These are phyloP conservation scores for Arctostaphylos glauca DNA, from an alignment of 148 eudicot genomes.

Conservation along the genomic window DNA sequence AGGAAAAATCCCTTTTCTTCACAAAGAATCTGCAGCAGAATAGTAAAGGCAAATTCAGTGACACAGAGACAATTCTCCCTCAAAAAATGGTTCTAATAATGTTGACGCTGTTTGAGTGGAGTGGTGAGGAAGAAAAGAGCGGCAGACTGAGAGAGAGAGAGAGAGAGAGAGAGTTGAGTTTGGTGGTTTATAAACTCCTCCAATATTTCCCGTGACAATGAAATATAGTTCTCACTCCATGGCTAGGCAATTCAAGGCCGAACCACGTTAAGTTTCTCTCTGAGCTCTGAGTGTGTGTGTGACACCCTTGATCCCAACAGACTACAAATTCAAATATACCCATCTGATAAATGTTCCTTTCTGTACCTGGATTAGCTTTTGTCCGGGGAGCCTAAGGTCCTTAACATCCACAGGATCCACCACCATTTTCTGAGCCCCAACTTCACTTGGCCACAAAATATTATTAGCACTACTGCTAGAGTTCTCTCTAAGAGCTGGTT, in stretches of 20 bases:
- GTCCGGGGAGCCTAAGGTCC: conserved; percentile 72
- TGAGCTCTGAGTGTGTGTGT: too few species aligned
- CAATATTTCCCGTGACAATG: too few species aligned
- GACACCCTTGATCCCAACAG: too few species aligned
- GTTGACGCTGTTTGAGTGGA: too few species aligned
- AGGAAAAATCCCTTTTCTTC: conserved; percentile 78
- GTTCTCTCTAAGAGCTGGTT: conserved; percentile 15
- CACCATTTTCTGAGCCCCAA: conserved; percentile 46
- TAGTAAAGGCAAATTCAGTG: neutral
- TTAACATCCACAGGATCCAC: conserved; percentile 71
- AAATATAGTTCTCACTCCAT: too few species aligned
- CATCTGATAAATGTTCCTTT: neutral
- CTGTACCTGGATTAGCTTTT: conserved; percentile 82
- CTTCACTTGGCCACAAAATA: conserved; percentile 70
- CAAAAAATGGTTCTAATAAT: neutral
- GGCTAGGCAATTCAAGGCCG: too few species aligned
- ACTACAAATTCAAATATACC: neutral
- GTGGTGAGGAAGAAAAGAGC: too few species aligned
- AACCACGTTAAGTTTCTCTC: too few species aligned
- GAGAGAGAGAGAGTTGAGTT: too few species aligned
- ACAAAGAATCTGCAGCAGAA: conserved; percentile 61
- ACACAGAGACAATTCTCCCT: neutral
- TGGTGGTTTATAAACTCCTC: too few species aligned
- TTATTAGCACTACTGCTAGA: conserved; percentile 32
- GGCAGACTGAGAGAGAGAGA: too few species aligned